These are phyloP conservation scores for Funneliformis geosporum DNA, from an alignment of 192 early-diverging fungal genomes.

Conservation along the genomic window DNA sequence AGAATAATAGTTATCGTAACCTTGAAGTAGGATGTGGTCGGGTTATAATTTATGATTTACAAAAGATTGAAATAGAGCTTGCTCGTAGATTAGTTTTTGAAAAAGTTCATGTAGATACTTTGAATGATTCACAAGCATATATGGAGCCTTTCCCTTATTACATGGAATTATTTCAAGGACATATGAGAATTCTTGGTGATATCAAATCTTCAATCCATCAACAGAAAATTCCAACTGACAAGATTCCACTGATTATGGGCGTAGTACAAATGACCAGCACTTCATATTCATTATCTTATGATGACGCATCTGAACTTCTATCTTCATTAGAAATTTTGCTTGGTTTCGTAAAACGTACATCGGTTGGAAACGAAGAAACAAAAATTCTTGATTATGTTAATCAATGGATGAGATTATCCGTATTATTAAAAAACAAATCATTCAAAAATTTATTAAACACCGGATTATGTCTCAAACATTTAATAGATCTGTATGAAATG, in stretches of 20 bases:
- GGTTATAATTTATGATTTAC: slow-evolving; percentile 28
- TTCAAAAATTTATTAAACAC: neutral
- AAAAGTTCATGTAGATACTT: slow-evolving; percentile 22
- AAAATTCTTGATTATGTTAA: slow-evolving; percentile 14
- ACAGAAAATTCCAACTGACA: slow-evolving; percentile 22
- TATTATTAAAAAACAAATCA: neutral
- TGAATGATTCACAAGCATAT: neutral
- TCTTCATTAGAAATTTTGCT: slow-evolving; percentile 30
- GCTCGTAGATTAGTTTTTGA: slow-evolving; percentile 2
- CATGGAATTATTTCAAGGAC: slow-evolving; percentile 26
- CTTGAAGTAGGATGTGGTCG: slow-evolving; percentile 7
- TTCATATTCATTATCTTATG: neutral
- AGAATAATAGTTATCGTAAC: slow-evolving; percentile 32
- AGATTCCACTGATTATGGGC: neutral
- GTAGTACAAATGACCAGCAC: too few relatives aligned
- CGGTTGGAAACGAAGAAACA: slow-evolving; percentile 7
- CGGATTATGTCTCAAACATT: slow-evolving; percentile 27
- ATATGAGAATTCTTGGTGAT: slow-evolving; percentile 15
- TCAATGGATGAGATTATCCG: slow-evolving; percentile 32
- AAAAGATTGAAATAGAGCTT: slow-evolving; percentile 28
- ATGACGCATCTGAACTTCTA: slow-evolving; percentile 23
- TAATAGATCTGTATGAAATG: slow-evolving; percentile 28
- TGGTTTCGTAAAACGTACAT: slow-evolving; percentile 33
- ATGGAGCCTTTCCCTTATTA: slow-evolving; percentile 26
- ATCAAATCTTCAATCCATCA: slow-evolving; percentile 26